These are phyloP conservation scores for Suhomyces bribrorum DNA, from an alignment of 1,139 yeast genomes.

Conservation along the genomic window DNA sequence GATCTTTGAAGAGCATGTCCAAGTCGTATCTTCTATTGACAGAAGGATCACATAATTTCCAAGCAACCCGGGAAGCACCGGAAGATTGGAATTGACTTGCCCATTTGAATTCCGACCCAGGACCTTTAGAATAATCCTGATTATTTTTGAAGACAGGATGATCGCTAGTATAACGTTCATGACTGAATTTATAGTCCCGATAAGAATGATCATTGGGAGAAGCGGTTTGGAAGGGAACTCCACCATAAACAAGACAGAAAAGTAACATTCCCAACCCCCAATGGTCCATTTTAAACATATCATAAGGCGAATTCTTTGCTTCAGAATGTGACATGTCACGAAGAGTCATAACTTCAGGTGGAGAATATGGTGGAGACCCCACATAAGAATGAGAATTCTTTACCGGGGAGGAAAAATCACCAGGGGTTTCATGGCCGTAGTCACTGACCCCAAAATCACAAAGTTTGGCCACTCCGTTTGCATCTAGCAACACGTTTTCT, in stretches of 20 bases:
- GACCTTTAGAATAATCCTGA: constrained; percentile 51
- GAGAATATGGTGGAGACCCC: constrained; percentile 80
- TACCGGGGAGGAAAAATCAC: constrained; percentile 51
- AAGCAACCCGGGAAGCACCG: constrained; percentile 68
- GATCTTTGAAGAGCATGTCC: constrained; percentile 56
- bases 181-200: constrained; percentile 58
- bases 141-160: constrained; percentile 58
- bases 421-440: constrained; percentile 58
- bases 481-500: constrained; percentile 58
- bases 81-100: constrained; percentile 59
- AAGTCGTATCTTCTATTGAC: constrained; percentile 54
- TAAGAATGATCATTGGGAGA: constrained; percentile 52
- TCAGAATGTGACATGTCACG: constrained; percentile 41
- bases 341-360: constrained; percentile 71
- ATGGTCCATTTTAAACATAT: constrained; percentile 68
- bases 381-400: constrained; percentile 52
- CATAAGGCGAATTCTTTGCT: constrained; percentile 50
- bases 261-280: constrained; percentile 74
- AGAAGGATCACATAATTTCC: constrained; percentile 74
- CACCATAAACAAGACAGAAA: constrained; percentile 59
- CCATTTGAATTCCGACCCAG: constrained; percentile 67
- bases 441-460: constrained; percentile 80
- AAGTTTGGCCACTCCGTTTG: constrained; percentile 61
- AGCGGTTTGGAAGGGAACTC: constrained; percentile 62
- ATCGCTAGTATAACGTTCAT: constrained; percentile 48